Evolutionary conservation across 1,139 yeast species (phyloP), one percentile per base, ranked within the genome.

Genomic region (Blastobotrys illinoisensis): DNA sequence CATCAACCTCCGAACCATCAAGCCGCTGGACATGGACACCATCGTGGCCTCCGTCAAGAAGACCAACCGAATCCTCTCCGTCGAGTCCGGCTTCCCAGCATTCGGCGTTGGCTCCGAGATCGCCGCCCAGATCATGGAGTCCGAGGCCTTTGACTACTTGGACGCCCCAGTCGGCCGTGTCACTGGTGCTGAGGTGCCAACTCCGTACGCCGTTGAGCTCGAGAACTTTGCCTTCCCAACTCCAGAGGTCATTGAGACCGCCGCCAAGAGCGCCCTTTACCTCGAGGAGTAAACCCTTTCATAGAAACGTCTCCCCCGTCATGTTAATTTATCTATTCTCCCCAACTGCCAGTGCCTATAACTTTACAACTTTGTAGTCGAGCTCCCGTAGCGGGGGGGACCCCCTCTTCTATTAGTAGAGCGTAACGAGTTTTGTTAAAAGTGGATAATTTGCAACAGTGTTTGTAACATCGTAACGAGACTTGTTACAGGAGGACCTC

Each of bases 211-310:
- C 65, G 82, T 85, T 75, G 95, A 87, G 77, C 83, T 95, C 72
- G 99, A 95, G 81, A 95, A 88, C 77, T 88, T 93, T 72, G 97
- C 99, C 56, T 93, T 95, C 96, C 99, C 99, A 73, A 96, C 91
- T 73, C 81, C 88, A 58, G 95, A 89, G 70, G 83, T 90, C 63
- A 87, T 95, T 67, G 81, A 88, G 71, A 86, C 93, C 80, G 97
- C 96, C 64, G 83, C 85, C 64, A 91, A 86, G 81, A 86, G 87
- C 76, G 97, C 88, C 55, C 80, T 91, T 73, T 87, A 95, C 64
- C 66, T 86, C 79, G 81, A 79, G 60, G 67, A 68, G 71, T 36
- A 50, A 46, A 13, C 16, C 40, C 40, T 11, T 9, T 32, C 40
- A 32, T 32, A 26, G 32, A 32, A 16, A 32, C 13, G 40, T 32